A percentile compares a stretch with the other conserved stretches of the same genome.
Evolutionary conservation across 2,329 filamentous ascomycete genomes (phyloP).

Genomic region (Lecanicillium sp.): DNA sequence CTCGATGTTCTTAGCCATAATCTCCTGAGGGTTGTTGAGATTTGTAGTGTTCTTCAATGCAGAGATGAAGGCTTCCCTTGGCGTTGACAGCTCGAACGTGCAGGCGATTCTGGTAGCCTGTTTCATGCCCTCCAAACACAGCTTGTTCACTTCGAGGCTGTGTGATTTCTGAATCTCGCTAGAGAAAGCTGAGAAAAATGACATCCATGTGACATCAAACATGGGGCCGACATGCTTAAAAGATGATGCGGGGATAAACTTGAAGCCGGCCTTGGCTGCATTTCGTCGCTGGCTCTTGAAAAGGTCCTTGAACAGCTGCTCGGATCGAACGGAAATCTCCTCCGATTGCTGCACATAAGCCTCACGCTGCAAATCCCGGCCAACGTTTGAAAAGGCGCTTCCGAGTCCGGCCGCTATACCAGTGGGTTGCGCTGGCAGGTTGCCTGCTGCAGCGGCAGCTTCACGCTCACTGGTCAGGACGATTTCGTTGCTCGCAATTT

Average conservation of each 20-base stretch:
- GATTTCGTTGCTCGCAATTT: conserved; percentile 87
- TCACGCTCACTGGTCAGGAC: conserved; percentile 89
- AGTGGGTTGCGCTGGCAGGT: conserved; percentile 47
- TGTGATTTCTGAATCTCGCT: conserved; percentile 90
- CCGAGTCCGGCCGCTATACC: conserved; percentile 76
- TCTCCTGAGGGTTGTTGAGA: conserved; percentile 89
- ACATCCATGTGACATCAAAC: conserved; percentile 99
- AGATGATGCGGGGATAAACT: conserved; percentile 88
- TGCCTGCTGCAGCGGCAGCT: conserved; percentile 72
- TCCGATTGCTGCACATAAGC: conserved; percentile 93
- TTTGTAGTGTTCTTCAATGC: conserved; percentile 91
- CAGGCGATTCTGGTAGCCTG: conserved; percentile 90
- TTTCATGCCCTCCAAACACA: conserved; percentile 94
- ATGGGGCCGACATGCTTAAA: conserved; percentile 94
- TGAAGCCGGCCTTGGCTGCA: conserved; percentile 57
- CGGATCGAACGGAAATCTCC: conserved; percentile 67
- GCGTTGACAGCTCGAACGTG: conserved; percentile 86
- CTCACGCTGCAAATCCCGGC: conserved; percentile 84
- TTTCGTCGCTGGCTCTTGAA: conserved; percentile 84
- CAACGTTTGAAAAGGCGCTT: conserved; percentile 84
- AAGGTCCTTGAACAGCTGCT: conserved; percentile 87
- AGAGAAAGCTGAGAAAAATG: conserved; percentile 89
- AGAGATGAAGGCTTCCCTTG: conserved; percentile 88
- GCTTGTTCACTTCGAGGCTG: conserved; percentile 82
- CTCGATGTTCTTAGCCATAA: conserved; percentile 93